Evolutionary conservation across 2,329 filamentous ascomycete species (phyloP).

Genomic region (Aspergillus fijiensis): DNA sequence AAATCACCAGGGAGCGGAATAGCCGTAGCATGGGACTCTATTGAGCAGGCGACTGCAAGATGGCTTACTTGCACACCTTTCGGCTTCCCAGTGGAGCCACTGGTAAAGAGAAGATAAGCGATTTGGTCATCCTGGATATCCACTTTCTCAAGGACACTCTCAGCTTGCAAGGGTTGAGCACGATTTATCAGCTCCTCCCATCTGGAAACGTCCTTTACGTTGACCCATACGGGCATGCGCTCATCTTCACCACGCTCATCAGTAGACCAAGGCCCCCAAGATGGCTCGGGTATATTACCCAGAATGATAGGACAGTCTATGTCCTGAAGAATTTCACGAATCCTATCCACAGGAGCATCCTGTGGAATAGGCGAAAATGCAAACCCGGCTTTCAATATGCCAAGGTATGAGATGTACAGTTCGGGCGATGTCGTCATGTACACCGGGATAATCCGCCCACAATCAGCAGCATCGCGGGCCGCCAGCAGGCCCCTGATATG

Average conservation of each 20-base stretch:
- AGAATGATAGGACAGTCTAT: conserved; percentile 28
- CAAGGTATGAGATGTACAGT: conserved; percentile 41
- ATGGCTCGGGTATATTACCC: conserved; percentile 18
- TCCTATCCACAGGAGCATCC: conserved; percentile 33
- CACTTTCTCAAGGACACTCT: conserved; percentile 3
- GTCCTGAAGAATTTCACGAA: conserved; percentile 30
- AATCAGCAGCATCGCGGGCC: not conserved
- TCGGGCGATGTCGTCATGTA: conserved; percentile 36
- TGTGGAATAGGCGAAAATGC: conserved; percentile 42
- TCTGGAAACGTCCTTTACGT: conserved; percentile 22
- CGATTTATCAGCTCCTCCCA: conserved; percentile 19
- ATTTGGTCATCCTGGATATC: conserved; percentile 21
- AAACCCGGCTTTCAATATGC: conserved; percentile 36
- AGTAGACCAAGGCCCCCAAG: conserved; percentile 9
- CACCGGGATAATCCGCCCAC: conserved; percentile 27
- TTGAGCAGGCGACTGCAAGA: conserved; percentile 32
- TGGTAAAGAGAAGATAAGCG: conserved; percentile 38
- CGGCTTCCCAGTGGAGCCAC: conserved; percentile 36
- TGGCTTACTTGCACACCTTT: conserved; percentile 37
- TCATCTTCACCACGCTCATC: not conserved
- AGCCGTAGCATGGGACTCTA: conserved; percentile 29
- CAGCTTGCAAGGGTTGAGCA: not conserved
- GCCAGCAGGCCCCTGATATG: conserved; percentile 19
- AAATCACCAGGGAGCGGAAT: conserved; percentile 24
- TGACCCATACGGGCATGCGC: conserved; percentile 19